phyloP scores from a whole-genome alignment of 371 early-diverging fungal species.

The Mucor piriformis region DNA sequence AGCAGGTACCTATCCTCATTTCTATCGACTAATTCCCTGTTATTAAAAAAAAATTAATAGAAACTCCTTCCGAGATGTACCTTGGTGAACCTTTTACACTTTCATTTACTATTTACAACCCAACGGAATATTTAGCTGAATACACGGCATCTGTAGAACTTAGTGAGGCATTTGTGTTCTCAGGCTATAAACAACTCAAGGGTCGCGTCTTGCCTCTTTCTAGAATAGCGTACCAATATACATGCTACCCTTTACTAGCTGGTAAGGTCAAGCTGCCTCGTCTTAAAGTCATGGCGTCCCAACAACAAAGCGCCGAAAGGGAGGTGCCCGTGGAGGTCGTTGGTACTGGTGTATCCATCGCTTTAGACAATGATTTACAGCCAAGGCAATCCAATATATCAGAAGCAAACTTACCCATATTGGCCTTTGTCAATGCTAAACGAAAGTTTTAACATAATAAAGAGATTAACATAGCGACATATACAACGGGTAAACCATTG shows the following conservation, averaged over 20 bases:
- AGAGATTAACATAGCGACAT: background rate
- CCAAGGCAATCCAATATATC: slow-evolving; percentile 8
- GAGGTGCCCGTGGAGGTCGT: slow-evolving; percentile 39
- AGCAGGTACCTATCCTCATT: slow-evolving; percentile 37
- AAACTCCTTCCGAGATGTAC: slow-evolving; percentile 54
- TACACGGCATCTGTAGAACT: slow-evolving; percentile 63
- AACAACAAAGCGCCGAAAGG: slow-evolving; percentile 39
- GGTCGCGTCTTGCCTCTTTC: slow-evolving; percentile 62
- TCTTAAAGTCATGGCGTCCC: slow-evolving; percentile 49
- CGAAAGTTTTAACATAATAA: slow-evolving; percentile 7
- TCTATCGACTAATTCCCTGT: slow-evolving; percentile 1
- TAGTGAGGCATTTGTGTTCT: slow-evolving; percentile 74
- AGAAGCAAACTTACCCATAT: background rate
- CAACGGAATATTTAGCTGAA: slow-evolving; percentile 58
- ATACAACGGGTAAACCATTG: too few species aligned
- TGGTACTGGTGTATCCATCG: slow-evolving; percentile 21
- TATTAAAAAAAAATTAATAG: slow-evolving; percentile 4
- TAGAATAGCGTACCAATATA: slow-evolving; percentile 36
- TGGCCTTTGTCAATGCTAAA: slow-evolving; percentile 25
- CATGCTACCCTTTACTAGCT: slow-evolving; percentile 51
- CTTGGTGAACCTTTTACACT: slow-evolving; percentile 66
- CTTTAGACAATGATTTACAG: slow-evolving; percentile 29
- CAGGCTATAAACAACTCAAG: slow-evolving; percentile 66
- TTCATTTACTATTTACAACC: slow-evolving; percentile 64
- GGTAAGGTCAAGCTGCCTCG: slow-evolving; percentile 59